A percentile compares a stretch with the other conserved stretches of the same genome.
Evolutionary conservation across 1,284 basidiomycete genomes (phyloP).

Genomic region (Melanopsichium pennsylvanicum): DNA sequence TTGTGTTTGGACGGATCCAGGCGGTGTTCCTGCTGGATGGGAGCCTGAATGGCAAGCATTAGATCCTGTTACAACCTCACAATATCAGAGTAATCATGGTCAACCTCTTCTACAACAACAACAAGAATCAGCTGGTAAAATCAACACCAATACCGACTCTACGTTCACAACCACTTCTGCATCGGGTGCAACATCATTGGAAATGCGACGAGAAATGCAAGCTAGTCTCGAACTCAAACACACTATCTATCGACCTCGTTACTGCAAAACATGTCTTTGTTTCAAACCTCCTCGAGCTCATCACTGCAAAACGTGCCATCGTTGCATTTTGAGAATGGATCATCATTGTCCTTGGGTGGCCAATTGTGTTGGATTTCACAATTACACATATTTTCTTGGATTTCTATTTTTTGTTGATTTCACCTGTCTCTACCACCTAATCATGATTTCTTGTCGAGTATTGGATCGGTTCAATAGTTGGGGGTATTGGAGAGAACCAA

Average conservation of each 20-base stretch:
- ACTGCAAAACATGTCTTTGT: constrained; percentile 54
- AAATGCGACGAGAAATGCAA: no score
- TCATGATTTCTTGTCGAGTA: constrained; percentile 45
- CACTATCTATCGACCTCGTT: constrained; percentile 38
- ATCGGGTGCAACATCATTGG: no score
- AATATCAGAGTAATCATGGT: no score
- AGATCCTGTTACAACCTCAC: constrained; percentile 22
- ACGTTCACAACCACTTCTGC: no score
- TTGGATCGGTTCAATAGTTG: constrained; percentile 52
- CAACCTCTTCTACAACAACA: background rate
- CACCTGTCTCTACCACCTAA: constrained; percentile 71
- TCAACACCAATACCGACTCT: no score
- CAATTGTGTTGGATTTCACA: constrained; percentile 69
- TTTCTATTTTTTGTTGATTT: constrained; percentile 78
- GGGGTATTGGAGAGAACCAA: constrained; percentile 74
- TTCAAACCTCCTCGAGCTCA: constrained; percentile 64
- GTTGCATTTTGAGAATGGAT: constrained; percentile 62
- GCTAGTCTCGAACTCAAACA: constrained; percentile 32
- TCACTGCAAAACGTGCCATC: constrained; percentile 64
- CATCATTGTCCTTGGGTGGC: constrained; percentile 70
- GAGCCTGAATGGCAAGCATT: constrained; percentile 48
- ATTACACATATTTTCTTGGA: constrained; percentile 66
- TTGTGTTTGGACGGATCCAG: constrained; percentile 53
- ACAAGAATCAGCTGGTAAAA: background rate
- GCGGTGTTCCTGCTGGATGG: constrained; percentile 55